Base-by-base conservation (phyloP, 345 rosid species). In the Iberis pinnata region DNA sequence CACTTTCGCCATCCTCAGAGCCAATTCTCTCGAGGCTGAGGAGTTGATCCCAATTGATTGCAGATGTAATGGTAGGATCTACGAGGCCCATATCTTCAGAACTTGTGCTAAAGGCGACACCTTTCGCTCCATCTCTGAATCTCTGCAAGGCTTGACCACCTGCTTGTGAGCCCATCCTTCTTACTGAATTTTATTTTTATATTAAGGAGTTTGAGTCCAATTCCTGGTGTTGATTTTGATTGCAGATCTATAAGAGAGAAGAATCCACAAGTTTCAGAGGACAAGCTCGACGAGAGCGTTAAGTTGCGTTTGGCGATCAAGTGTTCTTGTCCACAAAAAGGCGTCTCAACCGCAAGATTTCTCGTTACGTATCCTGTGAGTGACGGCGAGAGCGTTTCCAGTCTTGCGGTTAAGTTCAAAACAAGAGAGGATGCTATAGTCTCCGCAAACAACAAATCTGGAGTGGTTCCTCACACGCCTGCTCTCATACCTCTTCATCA, bases 101-200 rank as follows among this genome's bases (percentile, higher is more conserved):
- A 75, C 76, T 12, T 63, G 77, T n/a, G 37, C 66, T 20, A 66
- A 70, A 56, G 87, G 95, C 12, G 90, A 82, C 72, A 80, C 74
- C 41, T 79, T 88, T 61, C 54, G 58, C 49, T 58, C 75, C 60
- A 74, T 88, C 52, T 67, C 87, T 15, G 76, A 73, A 31, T 78
- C 95, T 3, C 64, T 85, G 4, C 77, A 78, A 56, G 95, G 95
- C 55, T 71, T 89, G 60, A 85, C 89, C 25, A 68, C 83, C 20
- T 85, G 87, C 73, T 32, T 52, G 71, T 67, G 47, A 59, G 64
- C 36, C 42, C 0, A 12, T 26, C 10, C 43, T 33, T 4, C 2
- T 29, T 29, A 6, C 33, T 29, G 8, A 4, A 26, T 26, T 26
- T 26, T 26, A 8, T 26, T 26, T 26, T 4, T 26, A 3, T 25